A percentile compares a stretch with the other conserved stretches of the same genome.
Conservation (phyloP, 2,329 filamentous ascomycete genomes). For the Fusarium hainanense region DNA sequence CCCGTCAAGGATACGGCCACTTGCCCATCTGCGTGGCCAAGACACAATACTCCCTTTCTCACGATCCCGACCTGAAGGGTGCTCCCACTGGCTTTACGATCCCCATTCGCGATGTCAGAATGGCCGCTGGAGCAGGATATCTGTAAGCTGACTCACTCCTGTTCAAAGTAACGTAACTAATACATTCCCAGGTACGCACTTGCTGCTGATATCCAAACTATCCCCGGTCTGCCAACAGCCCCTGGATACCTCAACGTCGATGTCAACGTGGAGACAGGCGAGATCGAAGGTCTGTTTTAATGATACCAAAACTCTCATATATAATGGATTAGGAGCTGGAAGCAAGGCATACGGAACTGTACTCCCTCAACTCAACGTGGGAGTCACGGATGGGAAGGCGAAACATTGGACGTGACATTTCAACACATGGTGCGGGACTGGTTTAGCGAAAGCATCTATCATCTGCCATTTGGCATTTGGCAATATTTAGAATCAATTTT, state of each 20-base stretch:
- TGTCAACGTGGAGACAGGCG: conserved; percentile 81
- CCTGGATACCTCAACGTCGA: conserved; percentile 97
- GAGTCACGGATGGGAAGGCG: conserved; percentile 39
- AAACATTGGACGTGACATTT: conserved; percentile 46
- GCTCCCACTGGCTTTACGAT: conserved; percentile 94
- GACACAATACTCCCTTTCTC: conserved; percentile 96
- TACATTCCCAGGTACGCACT: conserved; percentile 76
- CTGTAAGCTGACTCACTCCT: conserved; percentile 66
- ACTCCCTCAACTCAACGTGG: conserved; percentile 47
- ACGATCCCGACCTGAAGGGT: conserved; percentile 93
- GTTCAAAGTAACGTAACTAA: conserved; percentile 50
- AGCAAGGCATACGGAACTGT: conserved; percentile 19
- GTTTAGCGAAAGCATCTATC: conserved; percentile 26
- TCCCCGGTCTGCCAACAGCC: conserved; percentile 92
- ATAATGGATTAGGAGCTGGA: conserved; percentile 9
- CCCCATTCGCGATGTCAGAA: conserved; percentile 90
- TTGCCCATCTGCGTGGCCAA: conserved; percentile 97
- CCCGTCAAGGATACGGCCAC: conserved; percentile 89
- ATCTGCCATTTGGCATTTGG: conserved; percentile 29
- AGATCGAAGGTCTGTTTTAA: conserved; percentile 91
- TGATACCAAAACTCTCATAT: not conserved
- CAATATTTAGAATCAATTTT: conserved; percentile 27
- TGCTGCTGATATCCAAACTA: conserved; percentile 97
- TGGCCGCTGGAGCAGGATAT: conserved; percentile 95
- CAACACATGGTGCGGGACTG: conserved; percentile 45